Conservation (phyloP, 768 basidiomycete genomes). For the Lanmaoa rubissima region DNA sequence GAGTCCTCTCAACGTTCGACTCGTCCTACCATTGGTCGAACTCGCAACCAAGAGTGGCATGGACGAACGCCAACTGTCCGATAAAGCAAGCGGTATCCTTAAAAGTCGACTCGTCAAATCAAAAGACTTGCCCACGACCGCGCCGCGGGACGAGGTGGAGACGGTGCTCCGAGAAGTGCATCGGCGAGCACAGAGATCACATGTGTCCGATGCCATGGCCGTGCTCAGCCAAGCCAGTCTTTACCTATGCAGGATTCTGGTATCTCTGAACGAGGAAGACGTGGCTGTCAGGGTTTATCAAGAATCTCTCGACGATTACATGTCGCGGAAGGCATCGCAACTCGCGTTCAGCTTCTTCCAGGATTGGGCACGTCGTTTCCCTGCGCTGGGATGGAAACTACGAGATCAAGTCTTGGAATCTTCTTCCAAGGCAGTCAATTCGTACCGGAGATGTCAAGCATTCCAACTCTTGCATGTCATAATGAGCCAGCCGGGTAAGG, state of each 20-base stretch:
- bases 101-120: slow-evolving; percentile 69
- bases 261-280: slow-evolving; percentile 37
- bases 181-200: slow-evolving; percentile 62
- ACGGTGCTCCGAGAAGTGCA: slow-evolving; percentile 65
- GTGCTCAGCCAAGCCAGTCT: slow-evolving; percentile 68
- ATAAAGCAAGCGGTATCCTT: slow-evolving; percentile 83
- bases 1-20: slow-evolving; percentile 63
- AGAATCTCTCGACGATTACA: slow-evolving; percentile 69
- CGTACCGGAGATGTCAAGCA: slow-evolving; percentile 72
- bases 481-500: slow-evolving; percentile 41
- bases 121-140: slow-evolving; percentile 58
- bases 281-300: slow-evolving; percentile 55
- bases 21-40: slow-evolving; percentile 76
- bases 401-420: slow-evolving; percentile 58
- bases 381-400: slow-evolving; percentile 62
- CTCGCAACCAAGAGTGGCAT: slow-evolving; percentile 61
- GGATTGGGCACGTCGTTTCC: slow-evolving; percentile 70
- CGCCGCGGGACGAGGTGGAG: slow-evolving; percentile 32
- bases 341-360: slow-evolving; percentile 74
- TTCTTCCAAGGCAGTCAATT: slow-evolving; percentile 62
- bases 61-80: slow-evolving; percentile 85
- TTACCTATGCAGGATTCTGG: slow-evolving; percentile 60
- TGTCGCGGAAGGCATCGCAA: slow-evolving; percentile 75
- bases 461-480: slow-evolving; percentile 71
- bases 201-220: slow-evolving; percentile 58